Conservation (phyloP, 164 flowering plant genomes). For the Kalanchoe fedtschenkoi region DNA sequence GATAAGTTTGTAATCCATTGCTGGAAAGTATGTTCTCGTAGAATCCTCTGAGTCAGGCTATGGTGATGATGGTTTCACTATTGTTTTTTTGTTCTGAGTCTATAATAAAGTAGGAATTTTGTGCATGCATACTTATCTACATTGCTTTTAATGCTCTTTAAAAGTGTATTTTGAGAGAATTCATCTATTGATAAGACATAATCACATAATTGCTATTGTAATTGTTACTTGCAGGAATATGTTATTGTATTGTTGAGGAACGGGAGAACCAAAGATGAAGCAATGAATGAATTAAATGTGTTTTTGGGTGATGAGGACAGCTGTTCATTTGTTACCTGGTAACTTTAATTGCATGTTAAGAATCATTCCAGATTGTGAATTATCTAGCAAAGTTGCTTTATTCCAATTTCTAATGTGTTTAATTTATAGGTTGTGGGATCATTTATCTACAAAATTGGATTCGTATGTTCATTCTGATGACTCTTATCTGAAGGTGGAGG, state of each 20-base stretch:
- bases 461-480: conserved; percentile 42
- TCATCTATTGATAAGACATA: not conserved
- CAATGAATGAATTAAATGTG: conserved; percentile 75
- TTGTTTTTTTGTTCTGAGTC: too few relatives aligned
- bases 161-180: not conserved
- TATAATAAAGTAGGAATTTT: too few relatives aligned
- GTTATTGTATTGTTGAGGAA: conserved; percentile 83
- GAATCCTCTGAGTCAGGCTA: too few relatives aligned
- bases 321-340: conserved; percentile 77
- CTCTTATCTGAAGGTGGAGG: conserved; percentile 22
- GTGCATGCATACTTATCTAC: too few relatives aligned
- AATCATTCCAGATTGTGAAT: not conserved
- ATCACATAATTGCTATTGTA: not conserved
- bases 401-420: not conserved
- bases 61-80: too few relatives aligned
- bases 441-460: conserved; percentile 48
- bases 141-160: not conserved
- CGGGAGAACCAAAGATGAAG: conserved; percentile 80
- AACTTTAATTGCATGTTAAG: conserved; percentile 3
- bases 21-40: too few relatives aligned
- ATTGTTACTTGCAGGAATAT: conserved; percentile 62
- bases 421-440: conserved; percentile 83
- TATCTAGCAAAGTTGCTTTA: not conserved
- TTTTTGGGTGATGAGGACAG: conserved; percentile 88
- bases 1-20: too few relatives aligned